These are phyloP conservation scores for Triglochin maritima DNA, from an alignment of 106 monocot genomes.

Conservation along the genomic window DNA sequence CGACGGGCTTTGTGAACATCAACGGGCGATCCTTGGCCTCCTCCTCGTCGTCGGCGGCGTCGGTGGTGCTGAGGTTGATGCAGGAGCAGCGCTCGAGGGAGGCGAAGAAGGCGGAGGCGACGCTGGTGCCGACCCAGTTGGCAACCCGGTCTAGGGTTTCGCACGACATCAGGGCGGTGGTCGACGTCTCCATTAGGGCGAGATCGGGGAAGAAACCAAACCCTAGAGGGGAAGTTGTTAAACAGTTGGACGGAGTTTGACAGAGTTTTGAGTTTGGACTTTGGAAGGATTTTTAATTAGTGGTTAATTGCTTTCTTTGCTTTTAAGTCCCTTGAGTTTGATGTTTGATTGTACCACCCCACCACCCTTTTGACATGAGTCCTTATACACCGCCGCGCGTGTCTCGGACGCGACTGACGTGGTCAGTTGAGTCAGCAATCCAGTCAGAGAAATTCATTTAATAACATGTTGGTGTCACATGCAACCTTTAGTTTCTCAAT, in stretches of 20 bases:
- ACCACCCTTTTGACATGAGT: no score
- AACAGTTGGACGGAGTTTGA: background rate
- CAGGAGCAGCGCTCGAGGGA: slow-evolving; percentile 21
- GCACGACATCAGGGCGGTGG: slow-evolving; percentile 10
- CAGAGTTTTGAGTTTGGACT: background rate
- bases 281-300: background rate
- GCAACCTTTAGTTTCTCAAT: no score
- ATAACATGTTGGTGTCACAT: no score
- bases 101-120: slow-evolving; percentile 17
- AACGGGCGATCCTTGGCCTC: slow-evolving; percentile 11
- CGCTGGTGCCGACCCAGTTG: slow-evolving; percentile 15
- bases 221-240: background rate
- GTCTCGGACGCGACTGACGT: no score
- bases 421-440: no score
- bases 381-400: no score
- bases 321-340: no score
- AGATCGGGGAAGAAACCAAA: background rate
- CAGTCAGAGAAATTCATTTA: no score
- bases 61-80: slow-evolving; percentile 24
- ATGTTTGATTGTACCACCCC: no score
- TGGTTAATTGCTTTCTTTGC: no score
- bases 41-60: slow-evolving; percentile 13
- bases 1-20: slow-evolving; percentile 10
- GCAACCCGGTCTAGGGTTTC: slow-evolving; percentile 15
- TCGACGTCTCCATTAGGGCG: slow-evolving; percentile 4